These are phyloP conservation scores for Alternaria metachromatica DNA, from an alignment of 2,329 filamentous ascomycete genomes.

Conservation along the genomic window DNA sequence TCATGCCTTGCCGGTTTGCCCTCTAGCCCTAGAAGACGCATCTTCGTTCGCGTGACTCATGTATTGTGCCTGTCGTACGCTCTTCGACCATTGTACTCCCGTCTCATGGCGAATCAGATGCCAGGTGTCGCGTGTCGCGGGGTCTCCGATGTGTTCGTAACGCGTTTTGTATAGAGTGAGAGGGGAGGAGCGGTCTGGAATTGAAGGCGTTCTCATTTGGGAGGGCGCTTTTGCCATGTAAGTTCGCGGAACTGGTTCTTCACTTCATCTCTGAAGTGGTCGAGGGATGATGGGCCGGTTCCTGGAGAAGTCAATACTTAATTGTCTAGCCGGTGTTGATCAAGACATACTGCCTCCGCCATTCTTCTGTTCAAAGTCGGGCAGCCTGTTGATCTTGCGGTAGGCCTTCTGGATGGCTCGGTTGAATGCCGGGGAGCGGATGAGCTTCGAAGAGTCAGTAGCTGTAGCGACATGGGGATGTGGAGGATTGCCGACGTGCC, in stretches of 20 bases:
- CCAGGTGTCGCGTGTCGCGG: neutral
- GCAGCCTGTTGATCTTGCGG: constrained; percentile 53
- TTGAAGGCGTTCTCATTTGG: constrained; percentile 23
- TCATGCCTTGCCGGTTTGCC: neutral
- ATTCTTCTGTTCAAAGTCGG: constrained; percentile 49
- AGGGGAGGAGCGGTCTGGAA: neutral
- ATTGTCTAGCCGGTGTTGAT: too few relatives aligned
- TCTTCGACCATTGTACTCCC: neutral
- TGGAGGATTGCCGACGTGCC: constrained; percentile 29
- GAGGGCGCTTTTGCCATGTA: constrained; percentile 47
- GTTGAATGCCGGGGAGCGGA: constrained; percentile 63
- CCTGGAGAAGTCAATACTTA: constrained; percentile 19
- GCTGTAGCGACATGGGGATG: neutral
- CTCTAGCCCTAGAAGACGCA: neutral
- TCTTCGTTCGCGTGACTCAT: neutral
- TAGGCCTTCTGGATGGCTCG: constrained; percentile 60
- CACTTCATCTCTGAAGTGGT: constrained; percentile 62
- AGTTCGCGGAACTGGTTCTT: constrained; percentile 53
- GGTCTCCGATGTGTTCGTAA: neutral
- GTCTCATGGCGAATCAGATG: neutral
- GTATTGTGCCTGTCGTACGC: neutral
- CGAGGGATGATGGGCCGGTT: constrained; percentile 51
- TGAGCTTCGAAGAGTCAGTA: constrained; percentile 48
- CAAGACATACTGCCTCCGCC: constrained; percentile 55
- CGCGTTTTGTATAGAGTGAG: neutral